Evolutionary conservation across 1,284 basidiomycete species (phyloP).

Genomic region (Trametes hirsuta): DNA sequence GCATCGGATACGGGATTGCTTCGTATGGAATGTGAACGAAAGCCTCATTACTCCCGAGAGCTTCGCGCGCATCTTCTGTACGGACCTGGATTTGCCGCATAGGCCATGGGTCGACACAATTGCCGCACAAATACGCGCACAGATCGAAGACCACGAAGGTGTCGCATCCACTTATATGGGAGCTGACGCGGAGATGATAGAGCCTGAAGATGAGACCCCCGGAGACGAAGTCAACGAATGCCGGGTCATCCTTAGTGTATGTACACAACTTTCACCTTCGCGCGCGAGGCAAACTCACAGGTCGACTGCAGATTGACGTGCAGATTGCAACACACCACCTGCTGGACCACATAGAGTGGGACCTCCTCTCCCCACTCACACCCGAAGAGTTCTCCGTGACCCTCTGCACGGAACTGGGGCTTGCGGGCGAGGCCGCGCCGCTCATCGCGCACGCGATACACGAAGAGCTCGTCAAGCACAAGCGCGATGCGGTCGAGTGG

Average conservation of each 20-base stretch:
- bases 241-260: conserved; percentile 86
- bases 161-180: conserved; percentile 67
- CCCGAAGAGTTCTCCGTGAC: conserved; percentile 85
- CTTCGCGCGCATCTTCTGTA: conserved; percentile 87
- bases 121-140: conserved; percentile 85
- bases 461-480: conserved; percentile 94
- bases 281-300: neutral
- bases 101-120: conserved; percentile 76
- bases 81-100: conserved; percentile 81
- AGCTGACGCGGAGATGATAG: conserved; percentile 32
- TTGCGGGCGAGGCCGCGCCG: conserved; percentile 86
- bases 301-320: conserved; percentile 82
- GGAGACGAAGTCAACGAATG: conserved; percentile 78
- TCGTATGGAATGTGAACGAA: conserved; percentile 95
- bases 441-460: conserved; percentile 92
- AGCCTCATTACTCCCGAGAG: conserved; percentile 78
- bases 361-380: conserved; percentile 89
- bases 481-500: conserved; percentile 92
- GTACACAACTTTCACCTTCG: conserved; percentile 34
- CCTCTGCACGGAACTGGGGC: conserved; percentile 86
- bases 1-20: conserved; percentile 91
- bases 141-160: conserved; percentile 87
- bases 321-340: conserved; percentile 93
- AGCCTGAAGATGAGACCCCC: conserved; percentile 41
- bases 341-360: conserved; percentile 97